Base-by-base conservation (phyloP, 306 rosid species). In the Vigna radiata region DNA sequence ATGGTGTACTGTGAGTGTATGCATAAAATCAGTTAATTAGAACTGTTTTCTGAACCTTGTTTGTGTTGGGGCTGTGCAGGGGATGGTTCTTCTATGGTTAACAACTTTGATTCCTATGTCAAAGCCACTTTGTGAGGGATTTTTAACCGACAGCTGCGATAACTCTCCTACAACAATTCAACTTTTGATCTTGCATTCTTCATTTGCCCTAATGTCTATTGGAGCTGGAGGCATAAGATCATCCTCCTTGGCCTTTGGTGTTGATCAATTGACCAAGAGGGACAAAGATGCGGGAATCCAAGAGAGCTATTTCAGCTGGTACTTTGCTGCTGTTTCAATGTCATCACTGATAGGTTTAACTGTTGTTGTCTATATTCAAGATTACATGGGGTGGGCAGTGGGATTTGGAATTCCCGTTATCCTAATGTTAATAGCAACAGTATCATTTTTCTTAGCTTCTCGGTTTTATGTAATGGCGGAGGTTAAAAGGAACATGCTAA, bases 221-320 rank as follows among this genome's bases (percentile, higher is more conserved):
- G 84, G 84, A 65, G 75, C 64, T 56, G 84, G 84, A 73, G 84
- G 84, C 44, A 73, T 80, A 66, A 80, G 84, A 23, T 73, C 84
- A 47, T 73, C 79, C 54, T 80, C 84, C 46, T 44, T 80, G 43
- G 84, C 79, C 79, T 80, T 80, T 65, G 84, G 79, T 46, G 63
- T 80, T 19, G 84, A 80, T 17, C 84, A 80, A 50, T 73, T 80
- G 41, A 66, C 63, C 15, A 73, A 44, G 12, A 23, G n/a, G 11
- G 63, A 80, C 46, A 19, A 23, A 44, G 73, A 73, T 11, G 33
- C n/a, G 19, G 54, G 75, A 60, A 67, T 80, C 63, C 68, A 58
- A 75, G 84, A 80, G 8, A 59, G 76, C 44, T 80, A 65, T 54
- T 21, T 80, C 17, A 23, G 75, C 59, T 80, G 84, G 79, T 72